These are phyloP conservation scores for Huntiella savannae DNA, from an alignment of 2,329 filamentous ascomycete species.

Conservation along the genomic window DNA sequence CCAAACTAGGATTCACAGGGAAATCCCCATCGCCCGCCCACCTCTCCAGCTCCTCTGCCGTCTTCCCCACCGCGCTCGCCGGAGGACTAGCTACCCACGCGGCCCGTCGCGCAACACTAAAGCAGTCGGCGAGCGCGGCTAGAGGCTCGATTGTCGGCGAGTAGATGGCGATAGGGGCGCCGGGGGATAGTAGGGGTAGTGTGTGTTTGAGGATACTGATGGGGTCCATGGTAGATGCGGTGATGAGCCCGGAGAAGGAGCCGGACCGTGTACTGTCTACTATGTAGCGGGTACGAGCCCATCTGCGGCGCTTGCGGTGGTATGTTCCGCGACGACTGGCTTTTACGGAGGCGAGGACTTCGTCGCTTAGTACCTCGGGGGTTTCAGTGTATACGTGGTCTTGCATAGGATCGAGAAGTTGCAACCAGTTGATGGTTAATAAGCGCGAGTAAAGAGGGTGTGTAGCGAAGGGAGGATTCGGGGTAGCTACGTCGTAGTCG, in stretches of 20 bases:
- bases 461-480: constrained; percentile 33
- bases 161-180: constrained; percentile 73
- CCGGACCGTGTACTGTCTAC: constrained; percentile 59
- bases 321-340: constrained; percentile 67
- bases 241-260: constrained; percentile 63
- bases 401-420: constrained; percentile 57
- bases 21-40: constrained; percentile 56
- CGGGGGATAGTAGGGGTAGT: constrained; percentile 65
- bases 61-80: constrained; percentile 24
- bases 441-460: constrained; percentile 74
- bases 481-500: constrained; percentile 54
- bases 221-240: constrained; percentile 69
- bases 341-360: constrained; percentile 53
- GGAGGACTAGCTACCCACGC: constrained; percentile 47
- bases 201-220: constrained; percentile 53
- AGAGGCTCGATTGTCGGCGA: constrained; percentile 64
- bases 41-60: constrained; percentile 29
- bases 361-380: constrained; percentile 38
- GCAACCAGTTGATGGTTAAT: constrained; percentile 75
- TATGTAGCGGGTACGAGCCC: constrained; percentile 51
- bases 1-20: constrained; percentile 65
- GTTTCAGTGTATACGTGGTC: constrained; percentile 56
- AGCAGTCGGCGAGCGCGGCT: constrained; percentile 59
- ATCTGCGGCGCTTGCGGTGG: constrained; percentile 73
- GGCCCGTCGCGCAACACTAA: constrained; percentile 58